Base-by-base conservation (phyloP, 768 basidiomycete species). In the Boletellus ananas region DNA sequence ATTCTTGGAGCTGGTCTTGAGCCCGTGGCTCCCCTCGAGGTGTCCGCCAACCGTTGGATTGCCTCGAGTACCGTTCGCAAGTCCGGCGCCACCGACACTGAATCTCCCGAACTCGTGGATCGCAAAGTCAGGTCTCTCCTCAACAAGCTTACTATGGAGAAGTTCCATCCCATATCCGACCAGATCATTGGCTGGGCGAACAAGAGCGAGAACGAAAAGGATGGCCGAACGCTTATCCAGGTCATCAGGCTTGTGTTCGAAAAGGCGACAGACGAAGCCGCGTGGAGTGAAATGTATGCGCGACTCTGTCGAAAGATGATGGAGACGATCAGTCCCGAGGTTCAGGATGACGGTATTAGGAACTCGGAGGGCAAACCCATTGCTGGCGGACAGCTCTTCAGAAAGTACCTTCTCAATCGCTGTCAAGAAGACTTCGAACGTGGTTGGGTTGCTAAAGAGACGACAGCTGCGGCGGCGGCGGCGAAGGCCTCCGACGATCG, bases 361-460 rank as follows among this genome's bases (percentile, higher is more conserved):
- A 84, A 83, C 56, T 37, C 73, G 12, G 90, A 94, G 55, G 91
- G 90, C 63, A 87, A 87, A 64, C 89, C 89, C n/a, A 87, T 94
- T 51, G 78, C 88, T 38, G 95, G 95, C 58, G 94, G 95, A 43
- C 84, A 90, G 51, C 80, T 97, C 37, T 99, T 98, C 87, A 79
- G 94, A 55, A 95, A 95, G 73, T 97, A 97, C 72, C 80, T 98
- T 18, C 79, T 98, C 47, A 95, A 95, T 65, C 83, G 94, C 38
- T 98, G 95, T 72, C 94, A 96, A 66, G 91, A 96, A 64, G 94
- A 97, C 72, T 97, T 98, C 69, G 95, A 98, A 74, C 83, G 85
- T 53, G 94, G 94, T 6, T 97, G 94, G 94, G 79, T 87, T 34
- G 82, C 84, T 20, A 90, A 94, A 69, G 92, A 94, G 64, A 76